Base-by-base conservation (phyloP, 2,329 filamentous ascomycete genomes). In the Plectosphaerella plurivora region DNA sequence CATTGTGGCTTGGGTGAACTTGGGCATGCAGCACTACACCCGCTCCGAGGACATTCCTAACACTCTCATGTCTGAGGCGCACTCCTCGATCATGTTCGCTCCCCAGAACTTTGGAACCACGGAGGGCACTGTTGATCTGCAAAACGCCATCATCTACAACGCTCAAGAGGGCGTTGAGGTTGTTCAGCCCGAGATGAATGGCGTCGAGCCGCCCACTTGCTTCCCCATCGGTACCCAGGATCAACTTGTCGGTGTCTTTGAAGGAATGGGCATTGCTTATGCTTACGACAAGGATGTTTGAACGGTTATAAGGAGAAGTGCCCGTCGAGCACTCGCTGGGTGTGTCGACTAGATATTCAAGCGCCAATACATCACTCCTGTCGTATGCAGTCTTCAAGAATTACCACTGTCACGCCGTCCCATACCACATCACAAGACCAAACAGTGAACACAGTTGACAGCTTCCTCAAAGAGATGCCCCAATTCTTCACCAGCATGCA, bases 11-110 rank as follows among this genome's bases (percentile, higher is more conserved):
- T 79, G 75, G 68, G 73, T 79, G 58, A 79, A 79, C 58, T 62
- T 80, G 9, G 76, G 76, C 45, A 75, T 76, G 63, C 76, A 80
- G 58, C 76, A 79, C 57, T 68, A 77, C 20, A 76, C 74, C 2
- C 66, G 68, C 24, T 65, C 66, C 36, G 67, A 69, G 55, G 69
- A 72, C 49, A 54, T 72, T 1, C 65, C 65, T n/a, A 62, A 64
- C 44, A 67, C 65, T 11, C 46, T 68, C 51, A 65, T 64, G 51
- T 71, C 67, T 8, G 66, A 69, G 20, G 72, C 72, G 2, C 70
- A 74, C 33, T 69, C 65, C 4, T 67, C 67, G 22, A 59, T 75
- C 46, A 61, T 68, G 50, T 64, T 73, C 51, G 67, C 68, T 57
- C 72, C 71, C 4, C 57, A 72, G 25, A 74, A 75, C 44, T 74